phyloP scores from a whole-genome alignment of 495 filamentous ascomycete species.

The Talaromyces borbonicus region DNA sequence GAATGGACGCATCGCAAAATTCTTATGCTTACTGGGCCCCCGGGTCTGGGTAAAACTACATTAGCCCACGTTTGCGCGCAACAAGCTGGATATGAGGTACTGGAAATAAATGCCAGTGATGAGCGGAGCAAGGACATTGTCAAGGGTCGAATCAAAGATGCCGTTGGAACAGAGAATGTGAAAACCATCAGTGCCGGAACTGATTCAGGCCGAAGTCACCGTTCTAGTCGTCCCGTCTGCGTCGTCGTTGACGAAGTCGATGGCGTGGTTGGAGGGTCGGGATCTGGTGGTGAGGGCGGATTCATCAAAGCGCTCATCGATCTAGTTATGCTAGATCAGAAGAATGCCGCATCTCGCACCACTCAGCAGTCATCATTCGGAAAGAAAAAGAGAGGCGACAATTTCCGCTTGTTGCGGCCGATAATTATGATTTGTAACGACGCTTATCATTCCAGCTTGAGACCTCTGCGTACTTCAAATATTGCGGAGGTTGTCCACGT shows the following conservation, averaged over 20 bases:
- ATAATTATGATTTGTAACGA: conserved; percentile 95
- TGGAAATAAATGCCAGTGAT: conserved; percentile 51
- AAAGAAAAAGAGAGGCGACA: conserved; percentile 61
- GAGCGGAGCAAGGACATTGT: conserved; percentile 60
- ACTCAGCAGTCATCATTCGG: conserved; percentile 22
- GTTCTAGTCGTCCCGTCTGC: conserved; percentile 78
- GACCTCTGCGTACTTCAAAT: conserved; percentile 68
- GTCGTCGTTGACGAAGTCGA: conserved; percentile 96
- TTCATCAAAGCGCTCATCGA: conserved; percentile 95
- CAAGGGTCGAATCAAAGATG: conserved; percentile 77
- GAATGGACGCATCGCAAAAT: conserved; percentile 74
- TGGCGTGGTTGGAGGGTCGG: conserved; percentile 73
- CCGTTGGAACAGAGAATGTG: conserved; percentile 84
- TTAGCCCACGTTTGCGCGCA: conserved; percentile 90
- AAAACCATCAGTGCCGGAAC: conserved; percentile 65
- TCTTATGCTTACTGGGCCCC: conserved; percentile 78
- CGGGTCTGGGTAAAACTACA: conserved; percentile 92
- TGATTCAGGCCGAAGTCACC: conserved; percentile 51
- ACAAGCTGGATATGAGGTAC: conserved; percentile 90
- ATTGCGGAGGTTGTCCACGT: conserved; percentile 88
- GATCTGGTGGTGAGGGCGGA: conserved; percentile 63
- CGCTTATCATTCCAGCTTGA: conserved; percentile 84
- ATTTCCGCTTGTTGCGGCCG: conserved; percentile 76
- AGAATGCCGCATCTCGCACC: conserved; percentile 50
- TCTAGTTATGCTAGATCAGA: conserved; percentile 73